Evolutionary conservation across 2,329 filamentous ascomycete species (phyloP), one percentile per base, ranked within the genome.

Genomic region (Trichoderma atroviride): DNA sequence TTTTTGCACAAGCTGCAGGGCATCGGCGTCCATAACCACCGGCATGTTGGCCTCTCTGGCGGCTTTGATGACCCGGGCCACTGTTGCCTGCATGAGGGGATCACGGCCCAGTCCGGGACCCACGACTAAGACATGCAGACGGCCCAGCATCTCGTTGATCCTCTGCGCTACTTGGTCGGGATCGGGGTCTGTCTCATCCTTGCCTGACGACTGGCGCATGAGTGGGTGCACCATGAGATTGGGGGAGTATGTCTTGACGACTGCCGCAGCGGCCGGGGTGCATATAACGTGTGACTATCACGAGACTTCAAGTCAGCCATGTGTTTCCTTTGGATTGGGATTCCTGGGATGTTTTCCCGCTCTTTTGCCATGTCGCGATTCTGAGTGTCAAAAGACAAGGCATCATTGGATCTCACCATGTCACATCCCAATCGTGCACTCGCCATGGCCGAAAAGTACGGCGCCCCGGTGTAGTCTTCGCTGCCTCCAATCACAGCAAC

Each of bases 211-310:
- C 80, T 96, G 93, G 35, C 93, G 92, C 89, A 99, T 95, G 74
- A 97, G 88, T 0, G 96, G 96, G 80, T 98, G 96, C 13, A 99
- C 96, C 95, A 99, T 99, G 33, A 99, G 86, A 79, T 98, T 97
- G 3, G 96, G 96, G 24, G 94, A 97, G 83, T 98, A 99, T 4
- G 93, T 93, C 84, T 99, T 99, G 82, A 99, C 97, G 47, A 97
- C 94, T 76, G 88, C 86, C 58, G 87, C 93, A 3, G 96, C 96
- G 67, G 88, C 91, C 11, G 92, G 93, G 70, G 97, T 97, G 84
- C 96, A 99, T 77, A 99, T 97, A 72, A 99, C 91, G 82, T 97
- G 95, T 72, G 91, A 93, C 93, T 93, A 47, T 40, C 29, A 5
- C 16, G n/a, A 50, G 55, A 19, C 5, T 29, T n/a, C 27, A 43